Percentiles rank a stretch among this genome's conserved stretches.
These are phyloP conservation scores for Aspergillus jensenii DNA, from an alignment of 2,329 filamentous ascomycete species.

Conservation along the genomic window DNA sequence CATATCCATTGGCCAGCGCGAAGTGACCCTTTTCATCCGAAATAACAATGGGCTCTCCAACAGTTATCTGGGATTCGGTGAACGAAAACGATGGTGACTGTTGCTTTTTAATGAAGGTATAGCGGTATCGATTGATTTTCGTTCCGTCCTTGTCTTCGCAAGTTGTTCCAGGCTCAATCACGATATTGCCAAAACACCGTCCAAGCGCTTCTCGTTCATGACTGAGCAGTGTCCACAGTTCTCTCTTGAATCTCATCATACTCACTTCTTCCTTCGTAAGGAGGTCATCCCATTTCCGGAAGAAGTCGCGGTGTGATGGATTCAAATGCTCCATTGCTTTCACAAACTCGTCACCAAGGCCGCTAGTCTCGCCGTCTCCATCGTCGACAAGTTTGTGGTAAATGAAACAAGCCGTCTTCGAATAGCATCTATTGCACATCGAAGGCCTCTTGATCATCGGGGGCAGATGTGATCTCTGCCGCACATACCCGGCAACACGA, in stretches of 20 bases:
- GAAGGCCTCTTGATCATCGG: constrained; percentile 81
- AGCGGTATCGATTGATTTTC: constrained; percentile 89
- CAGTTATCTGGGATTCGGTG: constrained; percentile 79
- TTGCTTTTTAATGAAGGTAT: constrained; percentile 75
- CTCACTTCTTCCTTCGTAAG: constrained; percentile 94
- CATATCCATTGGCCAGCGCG: constrained; percentile 88
- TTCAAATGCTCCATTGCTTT: constrained; percentile 78
- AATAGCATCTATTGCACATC: constrained; percentile 84
- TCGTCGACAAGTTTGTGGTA: constrained; percentile 90
- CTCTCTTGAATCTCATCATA: constrained; percentile 78
- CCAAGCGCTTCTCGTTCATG: constrained; percentile 82
- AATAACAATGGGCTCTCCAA: constrained; percentile 92
- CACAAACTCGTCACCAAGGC: constrained; percentile 77
- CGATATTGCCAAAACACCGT: constrained; percentile 83
- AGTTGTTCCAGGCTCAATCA: constrained; percentile 75
- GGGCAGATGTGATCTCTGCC: constrained; percentile 78
- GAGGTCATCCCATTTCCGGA: constrained; percentile 90
- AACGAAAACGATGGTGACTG: constrained; percentile 71
- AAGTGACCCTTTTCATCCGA: constrained; percentile 96
- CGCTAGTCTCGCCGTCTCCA: constrained; percentile 77
- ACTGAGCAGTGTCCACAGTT: constrained; percentile 96
- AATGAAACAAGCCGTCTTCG: constrained; percentile 84
- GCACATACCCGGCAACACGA: constrained; percentile 78
- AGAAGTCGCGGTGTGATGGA: constrained; percentile 74
- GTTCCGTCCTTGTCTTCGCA: constrained; percentile 67